Evolutionary conservation across 768 basidiomycete species (phyloP), one percentile per base, ranked within the genome.

Genomic region (Suillus cothurnatus): DNA sequence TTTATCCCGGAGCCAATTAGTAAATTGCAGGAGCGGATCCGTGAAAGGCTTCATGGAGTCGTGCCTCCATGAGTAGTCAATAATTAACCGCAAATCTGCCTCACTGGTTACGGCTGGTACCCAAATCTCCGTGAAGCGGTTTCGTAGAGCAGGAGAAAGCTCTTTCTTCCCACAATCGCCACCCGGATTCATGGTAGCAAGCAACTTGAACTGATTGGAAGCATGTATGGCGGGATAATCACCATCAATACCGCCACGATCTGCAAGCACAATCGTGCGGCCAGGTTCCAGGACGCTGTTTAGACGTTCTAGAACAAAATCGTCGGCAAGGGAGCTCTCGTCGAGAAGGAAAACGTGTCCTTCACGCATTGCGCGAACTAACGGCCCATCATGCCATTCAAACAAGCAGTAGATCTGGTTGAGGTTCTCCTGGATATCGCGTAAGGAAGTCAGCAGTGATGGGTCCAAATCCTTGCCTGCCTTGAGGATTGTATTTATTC

Each of bases 151-250:
- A 38, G 96, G 97, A 2, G 97, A 99, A 2, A 99, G 81, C 73
- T 99, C 97, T 74, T 99, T 99, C 82, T 99, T 99, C 28, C 97
- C 97, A 71, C 96, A 99, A 72, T 99, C 97, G 17, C 97, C 97
- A 23, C 97, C 97, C 0, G 97, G 97, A 74, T 99, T 99, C 97
- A 99, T 99, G 3, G 97, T 99, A 3, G 97, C 95, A 0, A 98
- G 82, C 43, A 99, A 87, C 74, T 95, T 91, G 83, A 99, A 99
- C 1, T 78, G 79, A 4, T 83, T 78, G 8, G 79, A 74, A 9
- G 95, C 96, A 23, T 77, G 80, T 49, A 99, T 81, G 8, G 83
- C 82, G 36, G 90, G 86, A 67, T 90, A 82, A 38, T 88, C 89
- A 14, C 86, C 80, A 66, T 89, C 86, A 50, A 84, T 85, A 14